Conservation (phyloP, 2,329 filamentous ascomycete species). For the Diaporthe aspalathi region DNA sequence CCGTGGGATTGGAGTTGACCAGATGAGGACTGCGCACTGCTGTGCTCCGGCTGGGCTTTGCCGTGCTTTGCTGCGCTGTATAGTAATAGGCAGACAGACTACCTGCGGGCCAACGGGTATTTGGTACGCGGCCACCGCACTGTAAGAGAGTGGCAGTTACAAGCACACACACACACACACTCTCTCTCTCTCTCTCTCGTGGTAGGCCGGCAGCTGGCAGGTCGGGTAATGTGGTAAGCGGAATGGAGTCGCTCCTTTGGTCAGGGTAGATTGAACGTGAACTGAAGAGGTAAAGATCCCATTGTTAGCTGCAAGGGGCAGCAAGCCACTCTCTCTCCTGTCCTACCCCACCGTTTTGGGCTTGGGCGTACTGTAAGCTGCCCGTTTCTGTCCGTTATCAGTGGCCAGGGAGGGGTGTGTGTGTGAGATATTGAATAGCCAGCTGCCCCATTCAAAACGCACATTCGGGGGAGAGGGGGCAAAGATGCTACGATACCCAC, state of each 20-base stretch:
- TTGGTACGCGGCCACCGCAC: too few relatives aligned
- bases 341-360: conserved; percentile 20
- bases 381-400: conserved; percentile 20
- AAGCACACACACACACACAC: too few relatives aligned
- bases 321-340: conserved; percentile 25
- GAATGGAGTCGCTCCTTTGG: conserved; percentile 27
- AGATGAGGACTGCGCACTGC: not conserved
- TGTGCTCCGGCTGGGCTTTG: not conserved
- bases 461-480: not conserved
- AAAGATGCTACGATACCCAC: conserved; percentile 1
- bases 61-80: conserved; percentile 5
- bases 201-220: not conserved
- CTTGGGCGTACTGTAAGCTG: not conserved
- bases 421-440: not conserved
- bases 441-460: conserved; percentile 2
- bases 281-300: conserved; percentile 35
- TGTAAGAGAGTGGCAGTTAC: not conserved
- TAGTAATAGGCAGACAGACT: conserved; percentile 1
- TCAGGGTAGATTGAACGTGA: conserved; percentile 27
- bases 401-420: conserved; percentile 5
- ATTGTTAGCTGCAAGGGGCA: conserved; percentile 28
- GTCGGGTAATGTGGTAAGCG: conserved; percentile 4
- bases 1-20: not conserved
- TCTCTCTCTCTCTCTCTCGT: too few relatives aligned
- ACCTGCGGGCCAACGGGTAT: not conserved